These are phyloP conservation scores for Pythium graminicola DNA, from an alignment of 352 stramenopile genomes.

Conservation along the genomic window DNA sequence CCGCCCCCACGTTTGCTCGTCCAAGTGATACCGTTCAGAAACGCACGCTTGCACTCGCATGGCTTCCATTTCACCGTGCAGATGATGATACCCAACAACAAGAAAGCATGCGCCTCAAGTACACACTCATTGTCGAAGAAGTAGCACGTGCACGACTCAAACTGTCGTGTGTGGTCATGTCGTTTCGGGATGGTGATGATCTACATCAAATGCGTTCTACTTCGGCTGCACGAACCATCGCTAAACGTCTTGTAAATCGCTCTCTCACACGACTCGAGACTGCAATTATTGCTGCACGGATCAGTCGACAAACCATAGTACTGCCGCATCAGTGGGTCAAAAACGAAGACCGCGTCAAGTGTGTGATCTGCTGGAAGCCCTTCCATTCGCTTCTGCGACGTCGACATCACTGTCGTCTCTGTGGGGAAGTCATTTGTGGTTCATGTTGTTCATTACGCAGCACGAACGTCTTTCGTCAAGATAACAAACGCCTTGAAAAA, in stretches of 20 bases:
- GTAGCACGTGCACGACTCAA: conserved; percentile 37
- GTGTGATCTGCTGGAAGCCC: conserved; percentile 60
- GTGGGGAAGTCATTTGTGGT: conserved; percentile 55
- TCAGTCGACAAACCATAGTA: conserved; percentile 39
- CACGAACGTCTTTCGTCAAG: conserved; percentile 26
- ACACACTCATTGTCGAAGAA: conserved; percentile 60
- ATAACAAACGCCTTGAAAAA: conserved; percentile 35
- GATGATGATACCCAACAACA: neutral
- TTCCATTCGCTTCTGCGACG: conserved; percentile 52
- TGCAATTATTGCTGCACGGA: conserved; percentile 38
- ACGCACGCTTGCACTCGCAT: conserved; percentile 49
- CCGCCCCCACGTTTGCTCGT: conserved; percentile 11
- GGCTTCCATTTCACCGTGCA: conserved; percentile 39
- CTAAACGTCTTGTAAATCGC: conserved; percentile 35
- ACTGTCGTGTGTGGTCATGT: conserved; percentile 50
- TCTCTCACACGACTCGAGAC: conserved; percentile 44
- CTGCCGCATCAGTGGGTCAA: conserved; percentile 53
- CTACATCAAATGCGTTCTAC: conserved; percentile 28
- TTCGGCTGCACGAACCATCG: conserved; percentile 31
- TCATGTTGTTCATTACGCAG: conserved; percentile 42
- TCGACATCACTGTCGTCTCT: conserved; percentile 61
- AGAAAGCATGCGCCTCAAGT: conserved; percentile 49
- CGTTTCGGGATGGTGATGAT: conserved; percentile 39
- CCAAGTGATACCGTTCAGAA: conserved; percentile 48
- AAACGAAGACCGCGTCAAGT: conserved; percentile 46